Percentiles rank a stretch among this genome's conserved stretches.
Conservation (phyloP, 192 early-diverging fungal genomes). For the Spizellomyces sp. region DNA sequence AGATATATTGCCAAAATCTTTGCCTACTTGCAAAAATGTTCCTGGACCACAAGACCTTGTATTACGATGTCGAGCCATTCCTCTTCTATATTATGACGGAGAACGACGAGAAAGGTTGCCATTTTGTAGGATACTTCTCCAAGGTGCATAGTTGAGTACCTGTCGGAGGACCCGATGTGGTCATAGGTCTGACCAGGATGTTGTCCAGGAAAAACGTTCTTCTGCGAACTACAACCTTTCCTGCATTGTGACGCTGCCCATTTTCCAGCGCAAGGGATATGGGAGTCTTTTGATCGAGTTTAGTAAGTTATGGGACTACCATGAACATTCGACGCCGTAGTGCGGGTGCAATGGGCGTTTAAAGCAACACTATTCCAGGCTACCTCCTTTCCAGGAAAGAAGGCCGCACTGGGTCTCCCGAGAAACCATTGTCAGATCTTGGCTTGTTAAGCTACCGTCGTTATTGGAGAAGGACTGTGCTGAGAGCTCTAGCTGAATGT, state of each 20-base stretch:
- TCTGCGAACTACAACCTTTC: slow-evolving; percentile 90
- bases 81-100: slow-evolving; percentile 90
- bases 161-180: neutral
- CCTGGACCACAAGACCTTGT: slow-evolving; percentile 95
- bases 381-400: slow-evolving; percentile 83
- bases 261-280: slow-evolving; percentile 89
- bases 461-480: slow-evolving; percentile 70
- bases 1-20: slow-evolving; percentile 95
- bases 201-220: slow-evolving; percentile 82
- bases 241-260: slow-evolving; percentile 90
- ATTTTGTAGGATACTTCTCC: slow-evolving; percentile 93
- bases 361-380: slow-evolving; percentile 43
- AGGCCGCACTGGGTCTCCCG: slow-evolving; percentile 79
- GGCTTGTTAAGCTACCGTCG: slow-evolving; percentile 81
- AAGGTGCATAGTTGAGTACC: slow-evolving; percentile 60
- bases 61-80: slow-evolving; percentile 93
- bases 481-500: slow-evolving; percentile 25
- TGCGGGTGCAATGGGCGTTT: neutral
- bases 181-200: neutral
- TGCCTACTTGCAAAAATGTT: slow-evolving; percentile 93
- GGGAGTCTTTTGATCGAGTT: slow-evolving; percentile 92
- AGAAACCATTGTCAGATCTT: slow-evolving; percentile 89
- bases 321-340: neutral
- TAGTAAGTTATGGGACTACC: slow-evolving; percentile 62
- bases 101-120: slow-evolving; percentile 44